Conservation (phyloP, 2,329 filamentous ascomycete species). For the Rasamsonia emersonii region DNA sequence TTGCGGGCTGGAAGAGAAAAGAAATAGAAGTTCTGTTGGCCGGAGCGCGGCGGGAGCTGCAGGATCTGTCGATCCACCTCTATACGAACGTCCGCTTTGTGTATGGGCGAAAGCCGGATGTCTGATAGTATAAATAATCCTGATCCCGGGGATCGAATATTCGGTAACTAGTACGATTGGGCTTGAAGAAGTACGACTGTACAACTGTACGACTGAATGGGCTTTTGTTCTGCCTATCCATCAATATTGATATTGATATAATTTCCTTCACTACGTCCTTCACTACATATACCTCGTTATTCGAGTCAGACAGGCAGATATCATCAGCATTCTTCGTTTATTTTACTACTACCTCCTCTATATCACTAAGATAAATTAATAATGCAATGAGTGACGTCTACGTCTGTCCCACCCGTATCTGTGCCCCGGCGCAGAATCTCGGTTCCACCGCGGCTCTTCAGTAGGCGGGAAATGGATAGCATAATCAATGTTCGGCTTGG, state of each 20-base stretch:
- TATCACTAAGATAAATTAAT: not conserved
- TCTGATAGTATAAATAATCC: too few species aligned
- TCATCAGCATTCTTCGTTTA: not conserved
- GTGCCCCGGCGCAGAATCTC: slow-evolving; percentile 53
- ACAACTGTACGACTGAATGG: too few species aligned
- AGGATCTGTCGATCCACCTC: slow-evolving; percentile 27
- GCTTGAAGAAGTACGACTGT: too few species aligned
- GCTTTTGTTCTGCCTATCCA: too few species aligned
- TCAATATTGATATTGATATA: too few species aligned
- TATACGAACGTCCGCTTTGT: slow-evolving; percentile 25
- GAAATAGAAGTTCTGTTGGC: slow-evolving; percentile 32
- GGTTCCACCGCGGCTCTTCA: slow-evolving; percentile 55
- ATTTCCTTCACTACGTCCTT: too few species aligned
- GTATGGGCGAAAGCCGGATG: too few species aligned
- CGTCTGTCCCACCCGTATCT: slow-evolving; percentile 63
- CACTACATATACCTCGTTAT: too few species aligned
- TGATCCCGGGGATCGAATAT: too few species aligned
- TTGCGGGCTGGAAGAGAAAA: slow-evolving; percentile 28
- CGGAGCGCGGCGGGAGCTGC: slow-evolving; percentile 29
- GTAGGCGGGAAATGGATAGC: slow-evolving; percentile 35
- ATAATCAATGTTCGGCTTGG: slow-evolving; percentile 31
- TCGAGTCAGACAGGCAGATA: too few species aligned
- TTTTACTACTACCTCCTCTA: not conserved
- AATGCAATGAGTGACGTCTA: too few species aligned
- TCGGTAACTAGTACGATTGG: too few species aligned